A percentile compares a stretch with the other conserved stretches of the same genome.
These are phyloP conservation scores for Coemansia sp. DNA, from an alignment of 192 early-diverging fungal species.

Conservation along the genomic window DNA sequence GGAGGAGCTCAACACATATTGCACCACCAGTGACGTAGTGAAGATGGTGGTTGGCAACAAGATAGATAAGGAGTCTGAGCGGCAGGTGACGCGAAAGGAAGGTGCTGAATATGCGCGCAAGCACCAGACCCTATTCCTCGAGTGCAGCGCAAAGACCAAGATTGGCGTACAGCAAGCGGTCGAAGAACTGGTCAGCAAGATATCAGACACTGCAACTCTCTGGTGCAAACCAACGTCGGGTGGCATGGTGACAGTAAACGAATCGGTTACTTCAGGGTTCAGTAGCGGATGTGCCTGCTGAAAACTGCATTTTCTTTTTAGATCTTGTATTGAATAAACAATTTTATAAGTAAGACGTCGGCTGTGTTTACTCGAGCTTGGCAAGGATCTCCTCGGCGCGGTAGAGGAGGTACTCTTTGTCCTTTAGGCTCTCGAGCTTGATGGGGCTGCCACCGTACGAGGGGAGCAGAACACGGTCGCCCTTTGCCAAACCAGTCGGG, in stretches of 20 bases:
- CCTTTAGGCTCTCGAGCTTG: conserved; percentile 71
- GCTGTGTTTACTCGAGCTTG: conserved; percentile 63
- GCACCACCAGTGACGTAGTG: conserved; percentile 80
- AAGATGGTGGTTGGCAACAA: conserved; percentile 99
- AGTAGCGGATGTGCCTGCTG: conserved; percentile 42
- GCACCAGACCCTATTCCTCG: conserved; percentile 91
- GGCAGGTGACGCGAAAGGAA: conserved; percentile 75
- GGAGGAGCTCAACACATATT: conserved; percentile 91
- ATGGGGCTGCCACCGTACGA: conserved; percentile 91
- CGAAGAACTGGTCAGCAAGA: conserved; percentile 89
- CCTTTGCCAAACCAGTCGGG: conserved; percentile 78
- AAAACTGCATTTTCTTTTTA: not conserved
- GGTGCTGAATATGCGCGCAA: conserved; percentile 88
- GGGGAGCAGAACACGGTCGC: conserved; percentile 95
- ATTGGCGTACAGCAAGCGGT: conserved; percentile 92
- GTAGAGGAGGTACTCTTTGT: conserved; percentile 89
- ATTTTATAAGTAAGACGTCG: not conserved
- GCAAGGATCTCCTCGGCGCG: conserved; percentile 93
- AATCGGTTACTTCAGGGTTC: conserved; percentile 44
- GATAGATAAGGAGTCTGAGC: conserved; percentile 81
- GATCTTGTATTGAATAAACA: conserved; percentile 1
- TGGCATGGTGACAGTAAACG: conserved; percentile 37
- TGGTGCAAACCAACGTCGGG: conserved; percentile 58
- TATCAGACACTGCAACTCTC: conserved; percentile 66
- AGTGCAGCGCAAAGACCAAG: conserved; percentile 94